Conservation (phyloP, 2,329 filamentous ascomycete species). For the Hypocreales sp. region DNA sequence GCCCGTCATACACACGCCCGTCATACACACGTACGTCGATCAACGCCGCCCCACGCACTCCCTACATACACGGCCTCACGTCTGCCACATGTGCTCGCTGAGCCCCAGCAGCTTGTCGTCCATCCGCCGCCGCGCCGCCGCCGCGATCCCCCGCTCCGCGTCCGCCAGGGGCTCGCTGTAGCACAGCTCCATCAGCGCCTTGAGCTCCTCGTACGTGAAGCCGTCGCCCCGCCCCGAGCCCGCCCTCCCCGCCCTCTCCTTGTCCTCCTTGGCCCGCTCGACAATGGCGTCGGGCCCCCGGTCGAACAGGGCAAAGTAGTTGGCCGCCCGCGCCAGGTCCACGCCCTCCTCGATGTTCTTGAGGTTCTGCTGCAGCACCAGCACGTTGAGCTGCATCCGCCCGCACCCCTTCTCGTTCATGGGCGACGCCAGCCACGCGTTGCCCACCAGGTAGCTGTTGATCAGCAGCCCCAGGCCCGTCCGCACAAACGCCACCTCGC, state of each 20-base stretch:
- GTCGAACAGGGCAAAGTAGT: conserved; percentile 56
- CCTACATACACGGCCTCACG: conserved; percentile 4
- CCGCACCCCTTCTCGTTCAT: conserved; percentile 76
- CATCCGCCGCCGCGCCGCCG: conserved; percentile 52
- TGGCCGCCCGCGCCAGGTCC: conserved; percentile 43
- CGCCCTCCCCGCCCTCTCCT: conserved; percentile 17
- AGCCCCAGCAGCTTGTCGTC: conserved; percentile 54
- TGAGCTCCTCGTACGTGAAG: conserved; percentile 52
- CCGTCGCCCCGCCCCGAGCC: conserved; percentile 19
- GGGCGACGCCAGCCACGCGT: conserved; percentile 53
- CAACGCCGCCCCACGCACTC: too few species aligned
- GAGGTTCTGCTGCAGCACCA: conserved; percentile 90
- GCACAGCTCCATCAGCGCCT: conserved; percentile 48
- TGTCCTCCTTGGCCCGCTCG: conserved; percentile 37
- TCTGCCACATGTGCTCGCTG: conserved; percentile 60
- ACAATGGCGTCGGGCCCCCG: conserved; percentile 51
- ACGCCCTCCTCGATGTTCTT: conserved; percentile 75
- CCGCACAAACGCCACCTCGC: conserved; percentile 62
- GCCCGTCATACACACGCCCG: too few species aligned
- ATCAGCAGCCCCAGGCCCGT: conserved; percentile 63
- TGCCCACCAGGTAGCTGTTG: conserved; percentile 62
- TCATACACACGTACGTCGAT: too few species aligned
- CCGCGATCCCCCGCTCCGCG: conserved; percentile 50
- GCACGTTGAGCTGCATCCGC: conserved; percentile 85
- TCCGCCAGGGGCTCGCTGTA: conserved; percentile 53